phyloP scores from a whole-genome alignment of 2,329 filamentous ascomycete genomes.

The Colletotrichum theobromicola region DNA sequence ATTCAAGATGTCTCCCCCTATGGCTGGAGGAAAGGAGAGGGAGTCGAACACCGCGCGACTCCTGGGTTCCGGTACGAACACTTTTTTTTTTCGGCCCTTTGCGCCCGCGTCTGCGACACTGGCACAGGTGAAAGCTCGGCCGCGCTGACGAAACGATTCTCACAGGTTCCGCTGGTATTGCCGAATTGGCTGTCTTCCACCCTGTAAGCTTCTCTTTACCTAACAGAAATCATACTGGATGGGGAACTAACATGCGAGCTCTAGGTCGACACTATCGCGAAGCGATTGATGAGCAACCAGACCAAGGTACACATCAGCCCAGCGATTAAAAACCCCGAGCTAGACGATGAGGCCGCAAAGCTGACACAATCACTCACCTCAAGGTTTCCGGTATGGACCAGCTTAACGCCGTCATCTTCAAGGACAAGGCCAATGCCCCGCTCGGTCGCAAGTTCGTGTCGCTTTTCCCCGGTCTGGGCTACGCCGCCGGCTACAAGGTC shows the following conservation, averaged over 20 bases:
- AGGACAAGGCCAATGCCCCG: slow-evolving; percentile 78
- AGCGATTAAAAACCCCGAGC: slow-evolving; percentile 39
- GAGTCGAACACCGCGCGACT: slow-evolving; percentile 90
- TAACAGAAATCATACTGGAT: neutral
- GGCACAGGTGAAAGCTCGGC: neutral
- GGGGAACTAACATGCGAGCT: neutral
- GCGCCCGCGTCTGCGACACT: neutral
- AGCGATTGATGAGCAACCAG: slow-evolving; percentile 99
- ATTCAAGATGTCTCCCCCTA: slow-evolving; percentile 63
- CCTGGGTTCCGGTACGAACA: slow-evolving; percentile 79
- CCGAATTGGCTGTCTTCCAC: slow-evolving; percentile 92
- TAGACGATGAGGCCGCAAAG: neutral
- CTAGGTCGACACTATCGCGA: slow-evolving; percentile 97
- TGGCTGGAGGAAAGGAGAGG: slow-evolving; percentile 61
- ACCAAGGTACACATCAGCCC: slow-evolving; percentile 59
- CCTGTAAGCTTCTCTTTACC: slow-evolving; percentile 60
- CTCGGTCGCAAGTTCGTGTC: slow-evolving; percentile 84
- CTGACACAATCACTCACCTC: neutral
- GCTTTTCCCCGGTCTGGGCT: slow-evolving; percentile 94
- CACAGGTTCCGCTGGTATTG: slow-evolving; percentile 87
- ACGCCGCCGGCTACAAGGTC: slow-evolving; percentile 97
- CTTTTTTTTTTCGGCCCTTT: neutral
- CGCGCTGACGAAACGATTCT: slow-evolving; percentile 18
- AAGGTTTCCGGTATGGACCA: slow-evolving; percentile 46
- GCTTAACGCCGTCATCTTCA: slow-evolving; percentile 94